phyloP scores from a whole-genome alignment of 2,329 filamentous ascomycete genomes.

The Diaporthe australafricana region DNA sequence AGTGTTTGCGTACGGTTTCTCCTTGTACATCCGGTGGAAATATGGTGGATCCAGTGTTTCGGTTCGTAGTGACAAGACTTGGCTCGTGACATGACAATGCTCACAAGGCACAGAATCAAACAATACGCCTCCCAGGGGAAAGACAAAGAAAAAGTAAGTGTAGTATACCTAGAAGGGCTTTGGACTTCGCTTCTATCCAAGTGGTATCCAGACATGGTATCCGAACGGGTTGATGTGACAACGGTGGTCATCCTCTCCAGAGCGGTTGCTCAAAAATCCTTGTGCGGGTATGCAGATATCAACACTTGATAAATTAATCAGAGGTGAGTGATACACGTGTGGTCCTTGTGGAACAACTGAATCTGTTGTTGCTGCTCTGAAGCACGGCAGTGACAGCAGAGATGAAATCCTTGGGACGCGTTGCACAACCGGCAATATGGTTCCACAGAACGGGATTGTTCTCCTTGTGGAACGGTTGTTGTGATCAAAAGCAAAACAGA shows the following conservation, averaged over 20 bases:
- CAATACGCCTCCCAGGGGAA: conserved; percentile 55
- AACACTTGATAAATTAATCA: conserved; percentile 35
- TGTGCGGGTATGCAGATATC: conserved; percentile 29
- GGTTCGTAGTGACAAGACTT: conserved; percentile 35
- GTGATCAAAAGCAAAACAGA: conserved; percentile 28
- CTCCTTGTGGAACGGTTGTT: conserved; percentile 29
- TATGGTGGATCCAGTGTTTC: conserved; percentile 39
- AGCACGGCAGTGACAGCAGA: conserved; percentile 31
- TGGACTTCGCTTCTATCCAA: conserved; percentile 70
- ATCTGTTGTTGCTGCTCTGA: conserved; percentile 30
- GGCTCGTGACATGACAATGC: conserved; percentile 27
- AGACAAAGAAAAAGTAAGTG: conserved; percentile 61
- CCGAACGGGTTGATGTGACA: conserved; percentile 56
- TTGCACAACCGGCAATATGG: conserved; percentile 24
- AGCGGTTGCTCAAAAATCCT: conserved; percentile 42
- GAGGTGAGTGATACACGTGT: conserved; percentile 22
- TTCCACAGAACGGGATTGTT: conserved; percentile 37
- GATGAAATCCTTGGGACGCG: conserved; percentile 25
- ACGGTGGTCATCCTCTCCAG: conserved; percentile 63
- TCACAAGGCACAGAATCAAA: conserved; percentile 47
- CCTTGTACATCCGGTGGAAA: background rate
- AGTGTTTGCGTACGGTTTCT: background rate
- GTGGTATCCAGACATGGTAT: conserved; percentile 64
- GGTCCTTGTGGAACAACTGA: conserved; percentile 36
- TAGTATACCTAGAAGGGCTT: conserved; percentile 71